Conservation (phyloP, 768 basidiomycete species). For the Phaeotremella fagi region DNA sequence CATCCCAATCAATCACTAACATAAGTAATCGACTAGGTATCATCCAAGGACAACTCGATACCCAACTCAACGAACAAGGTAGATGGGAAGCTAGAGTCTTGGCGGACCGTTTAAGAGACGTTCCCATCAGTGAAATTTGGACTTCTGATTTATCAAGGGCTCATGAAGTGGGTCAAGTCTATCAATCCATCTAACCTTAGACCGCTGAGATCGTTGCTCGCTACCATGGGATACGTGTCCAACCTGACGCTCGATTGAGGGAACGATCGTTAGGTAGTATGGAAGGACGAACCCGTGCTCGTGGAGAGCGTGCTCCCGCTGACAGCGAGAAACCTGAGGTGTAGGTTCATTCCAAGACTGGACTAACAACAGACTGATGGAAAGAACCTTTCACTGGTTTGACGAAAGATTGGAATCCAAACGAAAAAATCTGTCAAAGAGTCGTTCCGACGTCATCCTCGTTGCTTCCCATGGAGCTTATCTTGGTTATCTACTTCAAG, state of each 20-base stretch:
- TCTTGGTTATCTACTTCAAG: slow-evolving; percentile 12
- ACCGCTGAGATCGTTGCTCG: slow-evolving; percentile 26
- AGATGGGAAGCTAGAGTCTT: slow-evolving; percentile 32
- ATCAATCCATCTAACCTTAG: slow-evolving; percentile 4
- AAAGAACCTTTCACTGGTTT: slow-evolving; percentile 20
- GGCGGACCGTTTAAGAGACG: slow-evolving; percentile 43
- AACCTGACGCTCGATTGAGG: slow-evolving; percentile 17
- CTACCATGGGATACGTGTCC: slow-evolving; percentile 17
- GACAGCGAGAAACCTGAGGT: slow-evolving; percentile 22
- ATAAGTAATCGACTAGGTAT: slow-evolving; percentile 35
- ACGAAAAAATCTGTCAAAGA: background rate
- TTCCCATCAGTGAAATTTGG: slow-evolving; percentile 60
- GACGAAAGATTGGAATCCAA: background rate
- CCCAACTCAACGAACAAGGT: slow-evolving; percentile 40
- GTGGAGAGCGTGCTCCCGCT: slow-evolving; percentile 18
- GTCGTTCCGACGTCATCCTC: slow-evolving; percentile 12
- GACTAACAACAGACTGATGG: background rate
- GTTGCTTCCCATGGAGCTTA: slow-evolving; percentile 35
- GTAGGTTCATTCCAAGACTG: slow-evolving; percentile 6
- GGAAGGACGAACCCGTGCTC: slow-evolving; percentile 17
- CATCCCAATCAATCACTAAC: background rate
- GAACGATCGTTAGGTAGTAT: slow-evolving; percentile 28
- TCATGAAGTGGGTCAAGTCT: slow-evolving; percentile 53
- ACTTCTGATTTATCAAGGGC: slow-evolving; percentile 72
- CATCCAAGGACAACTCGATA: slow-evolving; percentile 47